Base-by-base conservation (phyloP, 1,139 yeast species). In the Candida sp. region DNA sequence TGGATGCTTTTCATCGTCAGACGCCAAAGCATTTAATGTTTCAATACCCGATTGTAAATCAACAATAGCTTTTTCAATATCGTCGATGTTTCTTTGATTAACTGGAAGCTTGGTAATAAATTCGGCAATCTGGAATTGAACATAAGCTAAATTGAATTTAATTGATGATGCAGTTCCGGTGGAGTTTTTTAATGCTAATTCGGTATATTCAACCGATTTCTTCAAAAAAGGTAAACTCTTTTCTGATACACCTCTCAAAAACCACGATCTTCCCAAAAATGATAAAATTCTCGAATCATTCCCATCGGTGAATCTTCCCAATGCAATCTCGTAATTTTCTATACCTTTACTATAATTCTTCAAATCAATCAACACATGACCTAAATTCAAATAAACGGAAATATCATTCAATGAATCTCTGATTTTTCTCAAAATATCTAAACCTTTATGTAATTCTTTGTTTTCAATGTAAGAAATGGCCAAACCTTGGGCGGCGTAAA, bases 401-500 rank as follows among this genome's bases (percentile, higher is more conserved):
- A 86, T 82, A 58, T 88, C 96, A 57, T 84, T 82, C 53, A 93
- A 74, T 7, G 98, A 85, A 56, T 93, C 99, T 59, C 97, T 81
- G 43, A 91, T 83, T 55, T 91, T 90, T 63, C 95, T 80, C 58
- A 95, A 83, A 43, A 90, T 84, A 52, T 89, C 96, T 56, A 90
- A 74, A 1, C 98, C 97, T 50, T 84, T 76, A 35, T 79, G 82
- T 21, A 81, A 68, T 47, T 88, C 84, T 56, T 87, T 87, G 57
- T 86, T 86, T 55, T 91, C 98, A 21, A 96, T 95, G 63, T 89
- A 87, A 8, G 91, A 82, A 43, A 93, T 90, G 1, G 98, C 99
- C 50, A 95, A 76, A 42, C 99, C 99, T 64, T 93, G 99, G 1
- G 99, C 99, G 2, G 98, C 99, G 67, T 85, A 93, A 1, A 93